Percentiles rank a stretch among this genome's conserved stretches.
phyloP scores from a whole-genome alignment of 306 rosid genomes.

The Quercus glauca region DNA sequence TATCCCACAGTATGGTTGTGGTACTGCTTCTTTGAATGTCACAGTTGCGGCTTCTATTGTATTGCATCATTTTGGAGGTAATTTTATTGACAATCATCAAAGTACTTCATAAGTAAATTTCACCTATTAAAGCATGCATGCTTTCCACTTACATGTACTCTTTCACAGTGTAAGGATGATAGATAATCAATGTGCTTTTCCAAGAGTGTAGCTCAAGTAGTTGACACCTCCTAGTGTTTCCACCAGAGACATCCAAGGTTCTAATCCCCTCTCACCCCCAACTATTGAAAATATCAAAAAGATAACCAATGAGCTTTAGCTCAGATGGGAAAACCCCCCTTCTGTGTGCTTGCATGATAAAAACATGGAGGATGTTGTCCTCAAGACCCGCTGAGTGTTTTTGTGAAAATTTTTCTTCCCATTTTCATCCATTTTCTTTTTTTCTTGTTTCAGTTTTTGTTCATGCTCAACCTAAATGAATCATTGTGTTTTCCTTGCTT shows the following conservation, averaged over 20 bases:
- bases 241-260: too few relatives aligned
- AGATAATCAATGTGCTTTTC: not conserved
- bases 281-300: too few relatives aligned
- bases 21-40: conserved; percentile 91
- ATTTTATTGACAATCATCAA: not conserved
- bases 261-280: too few relatives aligned
- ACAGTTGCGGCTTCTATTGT: conserved; percentile 95
- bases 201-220: too few relatives aligned
- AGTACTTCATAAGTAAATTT: not conserved
- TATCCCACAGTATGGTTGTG: conserved; percentile 85
- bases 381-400: not conserved
- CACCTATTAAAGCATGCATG: not conserved
- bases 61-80: conserved; percentile 93
- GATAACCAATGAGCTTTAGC: not conserved
- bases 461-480: too few relatives aligned
- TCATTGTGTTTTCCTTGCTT: not conserved
- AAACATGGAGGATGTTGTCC: not conserved
- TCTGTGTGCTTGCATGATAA: not conserved
- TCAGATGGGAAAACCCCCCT: not conserved
- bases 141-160: not conserved
- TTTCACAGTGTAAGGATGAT: not conserved
- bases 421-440: not conserved
- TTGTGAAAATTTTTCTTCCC: not conserved
- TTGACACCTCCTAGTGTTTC: too few relatives aligned
- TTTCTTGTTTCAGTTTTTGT: too few relatives aligned